These are phyloP conservation scores for Musa acuminata DNA, from an alignment of 176 grass and related monocot genomes.

Conservation along the genomic window DNA sequence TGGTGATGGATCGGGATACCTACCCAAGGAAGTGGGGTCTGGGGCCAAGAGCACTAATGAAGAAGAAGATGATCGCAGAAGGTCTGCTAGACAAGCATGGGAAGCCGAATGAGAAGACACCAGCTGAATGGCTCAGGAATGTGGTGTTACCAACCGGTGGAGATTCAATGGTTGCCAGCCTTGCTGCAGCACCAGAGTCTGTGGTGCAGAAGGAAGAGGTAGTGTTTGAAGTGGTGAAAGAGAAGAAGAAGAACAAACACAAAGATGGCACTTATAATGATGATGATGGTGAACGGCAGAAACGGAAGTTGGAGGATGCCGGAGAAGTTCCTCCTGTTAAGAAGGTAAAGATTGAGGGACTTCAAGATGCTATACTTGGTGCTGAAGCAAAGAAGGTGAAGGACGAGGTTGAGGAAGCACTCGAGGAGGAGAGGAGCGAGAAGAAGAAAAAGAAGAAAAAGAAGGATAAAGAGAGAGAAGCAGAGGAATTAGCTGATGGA, in stretches of 20 bases:
- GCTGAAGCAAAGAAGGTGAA: slow-evolving; percentile 10
- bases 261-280: slow-evolving; percentile 27
- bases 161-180: slow-evolving; percentile 58
- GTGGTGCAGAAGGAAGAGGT: slow-evolving; percentile 38
- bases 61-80: slow-evolving; percentile 73
- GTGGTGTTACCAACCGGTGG: slow-evolving; percentile 62
- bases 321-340: slow-evolving; percentile 23
- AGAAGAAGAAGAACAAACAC: slow-evolving; percentile 68
- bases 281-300: slow-evolving; percentile 5
- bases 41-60: slow-evolving; percentile 61
- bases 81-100: slow-evolving; percentile 81
- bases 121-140: slow-evolving; percentile 69
- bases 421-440: not conserved
- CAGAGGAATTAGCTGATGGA: slow-evolving; percentile 23
- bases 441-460: slow-evolving; percentile 83
- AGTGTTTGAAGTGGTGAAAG: slow-evolving; percentile 2
- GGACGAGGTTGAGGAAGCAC: not conserved
- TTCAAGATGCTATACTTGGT: slow-evolving; percentile 5
- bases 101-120: slow-evolving; percentile 81
- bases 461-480: slow-evolving; percentile 38
- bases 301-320: slow-evolving; percentile 29
- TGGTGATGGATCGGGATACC: slow-evolving; percentile 94
- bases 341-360: slow-evolving; percentile 69
- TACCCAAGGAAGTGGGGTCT: slow-evolving; percentile 95
- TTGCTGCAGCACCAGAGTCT: slow-evolving; percentile 57